Percentiles rank a stretch among this genome's conserved stretches.
phyloP scores from a whole-genome alignment of 129 eudicot genomes.

The Lactuca sativa region DNA sequence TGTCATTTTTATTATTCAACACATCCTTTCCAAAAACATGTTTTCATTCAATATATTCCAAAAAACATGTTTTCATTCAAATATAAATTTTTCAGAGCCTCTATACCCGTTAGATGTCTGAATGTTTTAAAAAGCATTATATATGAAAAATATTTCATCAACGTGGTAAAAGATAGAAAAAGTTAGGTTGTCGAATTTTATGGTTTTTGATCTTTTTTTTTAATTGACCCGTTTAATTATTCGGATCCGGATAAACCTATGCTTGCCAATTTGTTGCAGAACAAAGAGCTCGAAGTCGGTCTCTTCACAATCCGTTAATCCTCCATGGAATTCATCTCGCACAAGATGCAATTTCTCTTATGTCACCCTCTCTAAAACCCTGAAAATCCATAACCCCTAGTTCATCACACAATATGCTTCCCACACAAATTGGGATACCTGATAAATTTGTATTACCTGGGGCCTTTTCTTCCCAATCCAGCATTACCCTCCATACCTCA shows the following conservation, averaged over 20 bases:
- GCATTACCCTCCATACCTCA: constrained; percentile 28
- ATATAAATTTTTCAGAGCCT: too few relatives aligned
- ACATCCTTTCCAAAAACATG: too few relatives aligned
- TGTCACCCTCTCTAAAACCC: constrained; percentile 30
- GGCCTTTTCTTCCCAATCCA: constrained; percentile 23
- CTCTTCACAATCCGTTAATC: constrained; percentile 13
- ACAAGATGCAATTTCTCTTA: constrained; percentile 5
- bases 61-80: too few relatives aligned
- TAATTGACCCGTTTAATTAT: constrained; percentile 18
- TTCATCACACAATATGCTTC: constrained; percentile 25
- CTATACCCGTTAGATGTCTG: too few relatives aligned
- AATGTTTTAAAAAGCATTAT: too few relatives aligned
- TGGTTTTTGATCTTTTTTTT: too few relatives aligned
- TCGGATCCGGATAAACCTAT: constrained; percentile 35
- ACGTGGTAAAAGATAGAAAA: too few relatives aligned
- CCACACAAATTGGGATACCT: constrained; percentile 19
- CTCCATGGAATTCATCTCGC: constrained; percentile 17
- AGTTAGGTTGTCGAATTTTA: too few relatives aligned
- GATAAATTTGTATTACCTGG: constrained; percentile 25
- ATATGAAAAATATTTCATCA: too few relatives aligned
- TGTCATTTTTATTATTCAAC: too few relatives aligned
- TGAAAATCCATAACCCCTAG: constrained; percentile 36
- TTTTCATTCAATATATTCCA: too few relatives aligned
- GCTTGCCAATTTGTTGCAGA: constrained; percentile 13
- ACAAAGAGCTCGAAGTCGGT: constrained; percentile 3